Evolutionary conservation across 2,329 filamentous ascomycete genomes (phyloP).

Genomic region (Exophiala sp.): DNA sequence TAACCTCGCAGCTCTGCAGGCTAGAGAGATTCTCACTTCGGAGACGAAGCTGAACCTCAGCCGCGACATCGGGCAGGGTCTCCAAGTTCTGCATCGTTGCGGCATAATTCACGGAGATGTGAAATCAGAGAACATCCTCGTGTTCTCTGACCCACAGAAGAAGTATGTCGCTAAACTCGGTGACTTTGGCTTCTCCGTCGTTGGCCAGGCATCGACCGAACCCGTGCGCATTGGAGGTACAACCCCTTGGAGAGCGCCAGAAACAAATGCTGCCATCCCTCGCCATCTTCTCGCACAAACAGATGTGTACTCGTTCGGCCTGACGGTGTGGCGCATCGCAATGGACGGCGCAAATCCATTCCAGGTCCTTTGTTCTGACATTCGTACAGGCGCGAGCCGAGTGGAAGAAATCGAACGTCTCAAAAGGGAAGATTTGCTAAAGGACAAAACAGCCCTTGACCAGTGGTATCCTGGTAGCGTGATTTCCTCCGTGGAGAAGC

Average conservation of each 20-base stretch:
- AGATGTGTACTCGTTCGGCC: constrained; percentile 25
- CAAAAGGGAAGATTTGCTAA: not conserved
- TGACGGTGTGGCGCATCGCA: constrained; percentile 19
- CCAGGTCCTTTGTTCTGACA: not conserved
- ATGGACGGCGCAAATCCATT: constrained; percentile 15
- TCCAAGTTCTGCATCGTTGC: constrained; percentile 30
- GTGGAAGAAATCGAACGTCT: not conserved
- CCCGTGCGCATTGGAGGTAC: constrained; percentile 23
- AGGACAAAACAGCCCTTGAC: not conserved
- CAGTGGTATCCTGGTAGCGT: not conserved
- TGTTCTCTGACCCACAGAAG: constrained; percentile 24
- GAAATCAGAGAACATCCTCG: constrained; percentile 31
- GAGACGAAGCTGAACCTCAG: constrained; percentile 23
- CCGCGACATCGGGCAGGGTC: constrained; percentile 29
- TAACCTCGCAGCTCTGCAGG: constrained; percentile 16
- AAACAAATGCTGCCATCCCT: constrained; percentile 10
- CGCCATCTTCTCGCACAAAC: constrained; percentile 2
- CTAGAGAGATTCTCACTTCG: constrained; percentile 5
- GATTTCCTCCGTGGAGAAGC: not conserved
- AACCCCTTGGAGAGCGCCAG: constrained; percentile 29
- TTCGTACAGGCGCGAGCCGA: not conserved
- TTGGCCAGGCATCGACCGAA: constrained; percentile 10
- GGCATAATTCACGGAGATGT: constrained; percentile 32
- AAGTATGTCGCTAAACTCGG: constrained; percentile 28
- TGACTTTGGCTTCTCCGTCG: constrained; percentile 30